Evolutionary conservation across 441 rosid genomes (phyloP).

Genomic region (Populus hybrid): DNA sequence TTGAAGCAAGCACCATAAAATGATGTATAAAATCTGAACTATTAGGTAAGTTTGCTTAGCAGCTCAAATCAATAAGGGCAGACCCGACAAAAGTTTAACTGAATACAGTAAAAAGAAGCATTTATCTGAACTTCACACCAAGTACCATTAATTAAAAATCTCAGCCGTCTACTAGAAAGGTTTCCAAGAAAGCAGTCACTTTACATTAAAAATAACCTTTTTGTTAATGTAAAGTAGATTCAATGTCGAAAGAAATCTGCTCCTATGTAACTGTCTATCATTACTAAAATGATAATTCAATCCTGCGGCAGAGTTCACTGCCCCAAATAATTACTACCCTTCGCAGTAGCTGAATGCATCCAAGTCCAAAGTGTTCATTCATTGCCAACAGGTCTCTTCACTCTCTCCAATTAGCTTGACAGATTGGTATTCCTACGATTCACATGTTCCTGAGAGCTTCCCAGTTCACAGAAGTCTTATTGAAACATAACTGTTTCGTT

Average conservation of each 20-base stretch:
- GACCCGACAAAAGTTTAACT: not conserved
- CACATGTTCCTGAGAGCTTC: not conserved
- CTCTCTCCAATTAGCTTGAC: not conserved
- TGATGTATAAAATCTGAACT: not conserved
- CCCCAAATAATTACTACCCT: not conserved
- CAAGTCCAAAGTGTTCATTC: not conserved
- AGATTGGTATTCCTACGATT: not conserved
- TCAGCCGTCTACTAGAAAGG: not conserved
- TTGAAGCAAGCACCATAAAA: not conserved
- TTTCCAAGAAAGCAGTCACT: not conserved
- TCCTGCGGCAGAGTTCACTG: not conserved
- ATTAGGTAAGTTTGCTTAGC: no score
- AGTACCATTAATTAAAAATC: not conserved
- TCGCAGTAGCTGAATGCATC: not conserved
- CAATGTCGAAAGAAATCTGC: not conserved
- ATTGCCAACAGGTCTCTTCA: not conserved
- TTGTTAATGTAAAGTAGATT: not conserved
- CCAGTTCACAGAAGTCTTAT: not conserved
- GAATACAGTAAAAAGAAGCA: not conserved
- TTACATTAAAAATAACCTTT: not conserved
- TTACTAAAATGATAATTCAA: not conserved
- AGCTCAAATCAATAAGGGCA: no score
- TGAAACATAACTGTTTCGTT: not conserved
- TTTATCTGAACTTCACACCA: not conserved
- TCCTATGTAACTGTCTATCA: not conserved